phyloP scores from a whole-genome alignment of 148 eudicot species.

The Persicaria maculosa region DNA sequence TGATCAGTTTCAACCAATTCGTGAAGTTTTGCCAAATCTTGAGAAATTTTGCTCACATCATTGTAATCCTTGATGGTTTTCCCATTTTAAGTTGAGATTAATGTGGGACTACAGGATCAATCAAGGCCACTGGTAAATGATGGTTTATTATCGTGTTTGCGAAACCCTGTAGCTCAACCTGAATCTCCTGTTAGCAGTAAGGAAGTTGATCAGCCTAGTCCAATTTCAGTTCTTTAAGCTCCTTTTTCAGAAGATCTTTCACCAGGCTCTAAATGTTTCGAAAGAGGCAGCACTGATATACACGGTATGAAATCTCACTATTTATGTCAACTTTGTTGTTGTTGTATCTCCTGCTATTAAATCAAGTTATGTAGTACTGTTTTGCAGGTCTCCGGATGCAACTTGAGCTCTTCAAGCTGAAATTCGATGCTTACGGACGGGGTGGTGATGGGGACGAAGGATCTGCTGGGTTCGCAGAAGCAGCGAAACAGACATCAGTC shows the following conservation, averaged over 20 bases:
- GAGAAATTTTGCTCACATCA: no score
- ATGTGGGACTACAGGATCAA: constrained; percentile 26
- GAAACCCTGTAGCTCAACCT: constrained; percentile 35
- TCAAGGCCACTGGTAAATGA: constrained; percentile 19
- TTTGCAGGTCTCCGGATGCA: constrained; percentile 62
- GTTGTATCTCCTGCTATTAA: not conserved
- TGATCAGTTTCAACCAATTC: no score
- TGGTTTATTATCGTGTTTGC: constrained; percentile 24
- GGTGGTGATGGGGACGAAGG: constrained; percentile 42
- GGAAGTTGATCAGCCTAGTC: constrained; percentile 79
- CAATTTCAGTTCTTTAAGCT: constrained; percentile 67
- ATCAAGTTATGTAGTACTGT: no score
- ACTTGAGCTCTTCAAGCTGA: constrained; percentile 74
- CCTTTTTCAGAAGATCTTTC: constrained; percentile 57
- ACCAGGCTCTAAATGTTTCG: constrained; percentile 67
- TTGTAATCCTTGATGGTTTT: no score
- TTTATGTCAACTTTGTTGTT: not conserved
- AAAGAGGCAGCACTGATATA: constrained; percentile 67
- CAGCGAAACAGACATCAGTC: not conserved
- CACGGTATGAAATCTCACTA: constrained; percentile 35
- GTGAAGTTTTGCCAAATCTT: no score
- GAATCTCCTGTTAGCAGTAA: constrained; percentile 56
- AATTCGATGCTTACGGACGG: constrained; percentile 38
- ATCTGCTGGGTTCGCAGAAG: not conserved
- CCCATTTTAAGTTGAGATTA: not conserved